Conservation (phyloP, 495 filamentous ascomycete genomes). For the Trichoderma virens region DNA sequence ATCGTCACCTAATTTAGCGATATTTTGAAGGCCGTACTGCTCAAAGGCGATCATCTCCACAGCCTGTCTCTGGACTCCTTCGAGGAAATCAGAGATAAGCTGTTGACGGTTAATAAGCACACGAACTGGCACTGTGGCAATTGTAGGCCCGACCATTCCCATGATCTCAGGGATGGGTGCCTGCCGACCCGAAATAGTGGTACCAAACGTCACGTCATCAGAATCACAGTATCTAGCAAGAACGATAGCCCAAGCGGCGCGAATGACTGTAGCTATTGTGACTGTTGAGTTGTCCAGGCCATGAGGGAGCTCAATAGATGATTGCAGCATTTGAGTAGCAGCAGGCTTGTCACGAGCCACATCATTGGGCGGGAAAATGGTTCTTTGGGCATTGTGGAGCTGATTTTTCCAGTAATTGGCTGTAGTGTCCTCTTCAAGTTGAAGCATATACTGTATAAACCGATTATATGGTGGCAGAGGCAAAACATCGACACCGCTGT, state of each 20-base stretch:
- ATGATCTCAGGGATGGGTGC: constrained; percentile 37
- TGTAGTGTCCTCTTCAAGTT: not conserved
- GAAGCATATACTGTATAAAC: not conserved
- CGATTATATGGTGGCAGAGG: not conserved
- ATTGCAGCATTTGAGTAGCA: not conserved
- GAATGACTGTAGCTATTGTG: constrained; percentile 39
- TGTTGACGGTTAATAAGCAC: constrained; percentile 15
- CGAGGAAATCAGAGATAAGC: constrained; percentile 15
- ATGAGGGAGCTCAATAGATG: not conserved
- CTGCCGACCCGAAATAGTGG: constrained; percentile 40
- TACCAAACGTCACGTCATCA: constrained; percentile 40
- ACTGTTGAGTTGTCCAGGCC: constrained; percentile 20
- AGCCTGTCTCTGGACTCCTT: constrained; percentile 25
- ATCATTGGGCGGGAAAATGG: not conserved
- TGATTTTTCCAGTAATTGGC: constrained; percentile 7
- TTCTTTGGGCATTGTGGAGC: not conserved
- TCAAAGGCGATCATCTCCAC: constrained; percentile 34
- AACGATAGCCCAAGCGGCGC: constrained; percentile 37
- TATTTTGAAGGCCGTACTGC: constrained; percentile 39
- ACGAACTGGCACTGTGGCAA: constrained; percentile 52
- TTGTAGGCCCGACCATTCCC: constrained; percentile 43
- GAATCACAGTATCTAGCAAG: constrained; percentile 28
- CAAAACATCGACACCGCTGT: not conserved
- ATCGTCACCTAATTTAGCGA: constrained; percentile 14
- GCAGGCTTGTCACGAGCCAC: not conserved